Percentiles rank a stretch among this genome's conserved stretches.
Evolutionary conservation across 2,329 filamentous ascomycete species (phyloP).

Genomic region (Magnaporthiopsis rhizophila): DNA sequence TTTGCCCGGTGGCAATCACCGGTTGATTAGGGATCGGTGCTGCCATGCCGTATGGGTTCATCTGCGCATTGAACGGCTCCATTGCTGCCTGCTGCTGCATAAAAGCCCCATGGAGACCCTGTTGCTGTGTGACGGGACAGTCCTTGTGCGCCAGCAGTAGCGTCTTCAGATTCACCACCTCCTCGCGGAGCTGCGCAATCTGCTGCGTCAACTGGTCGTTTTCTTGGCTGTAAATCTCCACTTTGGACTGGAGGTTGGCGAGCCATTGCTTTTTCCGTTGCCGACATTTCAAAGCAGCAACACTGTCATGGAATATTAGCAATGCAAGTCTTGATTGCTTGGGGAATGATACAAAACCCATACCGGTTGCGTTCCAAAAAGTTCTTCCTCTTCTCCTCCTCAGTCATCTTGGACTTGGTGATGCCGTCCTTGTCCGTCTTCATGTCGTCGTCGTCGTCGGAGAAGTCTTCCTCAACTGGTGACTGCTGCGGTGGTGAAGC

Average conservation of each 20-base stretch:
- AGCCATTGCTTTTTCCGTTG: constrained; percentile 99
- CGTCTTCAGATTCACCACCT: constrained; percentile 92
- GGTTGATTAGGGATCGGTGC: constrained; percentile 42
- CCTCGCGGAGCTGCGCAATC: constrained; percentile 77
- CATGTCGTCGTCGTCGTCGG: constrained; percentile 45
- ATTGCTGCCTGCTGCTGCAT: constrained; percentile 42
- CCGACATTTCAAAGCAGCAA: constrained; percentile 92
- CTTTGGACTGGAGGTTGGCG: constrained; percentile 86
- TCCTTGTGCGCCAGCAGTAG: constrained; percentile 91
- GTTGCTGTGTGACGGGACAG: constrained; percentile 84
- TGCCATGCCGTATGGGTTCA: constrained; percentile 53
- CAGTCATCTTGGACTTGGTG: constrained; percentile 78
- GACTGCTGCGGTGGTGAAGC: constrained; percentile 8
- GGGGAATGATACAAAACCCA: neutral
- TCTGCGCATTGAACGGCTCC: constrained; percentile 45
- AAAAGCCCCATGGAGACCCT: constrained; percentile 57
- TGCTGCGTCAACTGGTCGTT: constrained; percentile 82
- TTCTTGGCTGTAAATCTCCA: constrained; percentile 85
- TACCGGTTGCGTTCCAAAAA: constrained; percentile 94
- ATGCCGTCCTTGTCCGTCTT: constrained; percentile 49
- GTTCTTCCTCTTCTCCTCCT: constrained; percentile 97
- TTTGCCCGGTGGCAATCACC: constrained; percentile 46
- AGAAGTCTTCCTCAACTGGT: constrained; percentile 8
- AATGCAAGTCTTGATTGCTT: neutral
- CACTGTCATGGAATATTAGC: constrained; percentile 44